Conservation (phyloP, 2,329 filamentous ascomycete species). For the Akanthomyces muscarius region DNA sequence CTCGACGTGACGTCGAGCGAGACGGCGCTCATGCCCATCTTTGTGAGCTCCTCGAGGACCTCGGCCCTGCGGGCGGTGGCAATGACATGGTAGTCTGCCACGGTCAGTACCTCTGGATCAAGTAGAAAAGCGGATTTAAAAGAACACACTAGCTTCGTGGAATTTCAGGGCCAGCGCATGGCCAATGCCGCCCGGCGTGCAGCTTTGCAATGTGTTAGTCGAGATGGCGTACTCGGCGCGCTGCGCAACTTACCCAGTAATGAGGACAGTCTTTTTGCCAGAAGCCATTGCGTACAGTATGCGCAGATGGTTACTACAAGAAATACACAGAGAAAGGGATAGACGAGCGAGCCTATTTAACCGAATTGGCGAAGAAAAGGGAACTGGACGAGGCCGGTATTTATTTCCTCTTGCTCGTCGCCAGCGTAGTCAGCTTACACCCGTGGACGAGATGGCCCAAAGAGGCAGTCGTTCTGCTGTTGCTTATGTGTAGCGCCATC, state of each 20-base stretch:
- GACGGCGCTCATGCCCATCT: conserved; percentile 46
- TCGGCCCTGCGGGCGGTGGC: conserved; percentile 50
- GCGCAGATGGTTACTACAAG: no score
- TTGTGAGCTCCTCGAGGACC: conserved; percentile 43
- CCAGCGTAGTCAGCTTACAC: conserved; percentile 3
- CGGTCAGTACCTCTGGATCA: not conserved
- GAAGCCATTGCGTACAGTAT: not conserved
- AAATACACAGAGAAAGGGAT: not conserved
- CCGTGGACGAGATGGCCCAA: not conserved
- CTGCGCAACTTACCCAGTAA: not conserved
- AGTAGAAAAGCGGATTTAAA: not conserved
- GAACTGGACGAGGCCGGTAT: not conserved
- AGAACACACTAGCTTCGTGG: conserved; percentile 24
- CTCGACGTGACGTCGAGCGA: conserved; percentile 51
- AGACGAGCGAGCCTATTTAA: not conserved
- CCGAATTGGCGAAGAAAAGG: no score
- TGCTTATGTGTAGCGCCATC: not conserved
- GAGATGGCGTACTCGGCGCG: no score
- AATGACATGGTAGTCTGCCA: conserved; percentile 49
- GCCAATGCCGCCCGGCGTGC: conserved; percentile 42
- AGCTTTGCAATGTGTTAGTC: conserved; percentile 7
- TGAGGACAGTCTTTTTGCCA: conserved; percentile 7
- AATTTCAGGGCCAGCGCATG: conserved; percentile 45
- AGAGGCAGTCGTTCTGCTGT: not conserved
- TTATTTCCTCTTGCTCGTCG: not conserved